Evolutionary conservation across 73 alveolate species (phyloP), one percentile per base, ranked within the genome.

Genomic region (Breviolum minutum): DNA sequence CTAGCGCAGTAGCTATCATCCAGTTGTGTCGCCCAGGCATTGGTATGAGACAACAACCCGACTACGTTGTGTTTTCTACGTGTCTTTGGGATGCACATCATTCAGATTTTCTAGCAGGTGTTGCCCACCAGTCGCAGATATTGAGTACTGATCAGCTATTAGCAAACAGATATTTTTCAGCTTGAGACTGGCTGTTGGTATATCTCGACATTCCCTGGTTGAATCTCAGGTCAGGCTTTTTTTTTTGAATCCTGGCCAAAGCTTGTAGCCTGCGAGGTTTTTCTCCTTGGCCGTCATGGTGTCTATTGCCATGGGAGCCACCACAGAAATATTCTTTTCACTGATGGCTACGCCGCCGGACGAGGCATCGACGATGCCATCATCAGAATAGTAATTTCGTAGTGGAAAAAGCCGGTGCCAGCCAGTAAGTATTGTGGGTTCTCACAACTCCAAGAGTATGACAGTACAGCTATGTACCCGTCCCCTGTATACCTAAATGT

Each of bases 31-130:
- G 89, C 27, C 40, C 10, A 92, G 97, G 97, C 83, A 92, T 64
- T 92, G 97, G 97, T 92, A 92, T 27, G 97, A 92, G 82, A 92
- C 97, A 64, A 92, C 97, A 17, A 63, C 73, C 66, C 97, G 97
- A 32, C 80, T 92, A 30, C 85, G 97, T 26, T 92, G 97, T 20
- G 83, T 92, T 11, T 92, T 92, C 80, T 92, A 69, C 12, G 97
- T 92, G 97, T 26, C n/a, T 77, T 76, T 60, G 62, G 8, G 83
- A n/a, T 32, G 96, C 87, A 89, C 27, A 19, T 40, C 5, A 40
- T 40, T 73, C 48, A 68, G 77, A 68, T 68, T 14, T 14, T 68
- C 24, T 68, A 11, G 74, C 54, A 40, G 54, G 54, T 40, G 54
- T 0, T 40, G 54, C 54, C 54, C 54, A 40, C 5, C 54, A 40